Evolutionary conservation across 192 early-diverging fungal species (phyloP), one percentile per base, ranked within the genome.

Genomic region (Polychytrium aggregatum): DNA sequence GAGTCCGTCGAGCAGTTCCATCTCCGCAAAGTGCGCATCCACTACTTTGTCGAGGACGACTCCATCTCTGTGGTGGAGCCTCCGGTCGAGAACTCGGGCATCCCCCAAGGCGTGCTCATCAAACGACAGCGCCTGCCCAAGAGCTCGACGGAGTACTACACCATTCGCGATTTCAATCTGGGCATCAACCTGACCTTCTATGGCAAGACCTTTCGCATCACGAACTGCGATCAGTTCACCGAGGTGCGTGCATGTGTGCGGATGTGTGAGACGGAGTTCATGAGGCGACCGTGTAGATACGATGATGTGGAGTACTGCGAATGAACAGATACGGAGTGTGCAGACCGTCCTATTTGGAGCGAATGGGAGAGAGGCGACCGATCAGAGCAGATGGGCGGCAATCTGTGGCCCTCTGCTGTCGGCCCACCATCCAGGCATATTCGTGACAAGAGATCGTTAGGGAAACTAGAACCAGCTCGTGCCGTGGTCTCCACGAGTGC

Each of bases 41-140:
- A 67, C 24, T 80, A 71, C 65, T 80, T 59, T 46, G 59, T 76
- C 27, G 76, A 81, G 58, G 79, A 81, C 56, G 74, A 80, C 53
- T 74, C 76, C 7, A 79, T 81, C 49, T 60, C 76, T 2, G 79
- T 81, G 22, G 67, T 74, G 21, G 79, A 81, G 51, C 79, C 79
- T 7, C 76, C 75, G 0, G 68, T 77, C 1, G 79, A 77, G 48
- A 80, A 80, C 56, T 52, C 44, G 24, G 75, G 76, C 1, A 81
- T 80, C 53, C 65, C 71, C 9, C 79, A 81, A 52, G 76, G 76
- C 18, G 66, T 79, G 24, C 56, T 80, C 40, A 79, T 80, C 59
- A 80, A 79, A 53, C 52, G 79, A 11, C 79, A 81, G 51, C 39
- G 68, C 17, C 55, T 81, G 34, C 78, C 78, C 10, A 80, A 77